phyloP scores from a whole-genome alignment of 768 basidiomycete genomes.

The Phaffia tasmanica region DNA sequence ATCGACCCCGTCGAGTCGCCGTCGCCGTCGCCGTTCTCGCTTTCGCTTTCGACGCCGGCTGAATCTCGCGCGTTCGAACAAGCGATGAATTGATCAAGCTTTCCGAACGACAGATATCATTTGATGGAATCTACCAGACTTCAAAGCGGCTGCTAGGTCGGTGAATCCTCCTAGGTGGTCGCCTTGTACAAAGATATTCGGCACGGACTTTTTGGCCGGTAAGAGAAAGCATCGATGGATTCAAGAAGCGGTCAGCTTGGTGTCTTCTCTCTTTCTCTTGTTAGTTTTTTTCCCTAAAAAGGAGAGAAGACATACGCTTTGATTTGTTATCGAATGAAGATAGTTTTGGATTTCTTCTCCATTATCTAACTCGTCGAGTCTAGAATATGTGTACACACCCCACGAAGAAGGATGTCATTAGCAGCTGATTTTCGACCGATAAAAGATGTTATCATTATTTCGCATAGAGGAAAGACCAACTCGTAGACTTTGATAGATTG shows the following conservation, averaged over 20 bases:
- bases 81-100: too few relatives aligned
- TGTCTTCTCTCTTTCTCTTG: too few relatives aligned
- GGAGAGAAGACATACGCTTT: neutral
- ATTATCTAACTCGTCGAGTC: constrained; percentile 13
- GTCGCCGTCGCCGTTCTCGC: too few relatives aligned
- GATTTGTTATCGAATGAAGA: neutral
- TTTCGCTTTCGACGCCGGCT: too few relatives aligned
- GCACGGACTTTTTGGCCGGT: neutral
- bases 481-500: constrained; percentile 14
- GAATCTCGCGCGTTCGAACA: too few relatives aligned
- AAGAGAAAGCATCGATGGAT: too few relatives aligned
- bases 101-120: constrained; percentile 1
- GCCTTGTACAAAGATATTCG: constrained; percentile 17
- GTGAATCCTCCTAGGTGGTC: constrained; percentile 7
- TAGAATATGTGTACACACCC: neutral
- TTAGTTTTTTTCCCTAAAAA: too few relatives aligned
- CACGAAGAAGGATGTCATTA: neutral
- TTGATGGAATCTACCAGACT: neutral
- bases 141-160: constrained; percentile 3
- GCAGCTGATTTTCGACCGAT: neutral
- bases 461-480: neutral
- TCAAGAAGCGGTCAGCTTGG: too few relatives aligned
- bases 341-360: constrained; percentile 18
- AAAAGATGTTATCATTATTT: neutral
- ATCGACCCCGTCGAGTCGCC: too few relatives aligned